Conservation (phyloP, 73 alveolate genomes). For the Tetrahymena malaccensis region DNA sequence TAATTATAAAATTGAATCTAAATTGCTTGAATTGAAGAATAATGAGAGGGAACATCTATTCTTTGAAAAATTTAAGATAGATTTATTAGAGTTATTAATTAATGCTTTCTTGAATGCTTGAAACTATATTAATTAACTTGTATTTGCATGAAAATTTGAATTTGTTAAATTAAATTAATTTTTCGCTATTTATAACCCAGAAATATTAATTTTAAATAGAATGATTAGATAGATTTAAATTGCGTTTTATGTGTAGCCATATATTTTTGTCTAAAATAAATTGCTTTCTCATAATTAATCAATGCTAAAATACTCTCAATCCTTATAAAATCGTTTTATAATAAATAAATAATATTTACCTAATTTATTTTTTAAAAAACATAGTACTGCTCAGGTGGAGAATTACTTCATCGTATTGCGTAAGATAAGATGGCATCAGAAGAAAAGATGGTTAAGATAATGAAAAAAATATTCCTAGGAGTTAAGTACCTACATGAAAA, state of each 20-base stretch:
- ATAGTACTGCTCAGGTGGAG: not conserved
- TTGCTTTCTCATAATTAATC: no score
- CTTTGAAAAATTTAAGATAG: no score
- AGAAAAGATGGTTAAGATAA: not conserved
- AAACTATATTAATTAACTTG: no score
- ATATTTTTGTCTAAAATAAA: not conserved
- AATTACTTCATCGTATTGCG: not conserved
- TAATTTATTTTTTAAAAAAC: not conserved
- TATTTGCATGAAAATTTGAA: no score
- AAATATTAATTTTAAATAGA: not conserved
- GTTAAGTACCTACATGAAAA: slow-evolving; percentile 47
- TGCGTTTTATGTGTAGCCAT: not conserved
- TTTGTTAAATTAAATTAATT: no score
- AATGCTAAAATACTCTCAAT: not conserved
- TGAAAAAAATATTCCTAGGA: slow-evolving; percentile 16
- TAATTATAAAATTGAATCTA: no score
- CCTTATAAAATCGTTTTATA: not conserved
- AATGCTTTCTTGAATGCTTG: no score
- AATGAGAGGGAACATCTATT: no score
- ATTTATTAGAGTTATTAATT: no score
- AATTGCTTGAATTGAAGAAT: no score
- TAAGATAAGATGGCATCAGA: not conserved
- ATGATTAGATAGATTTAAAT: not conserved
- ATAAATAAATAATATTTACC: not conserved
- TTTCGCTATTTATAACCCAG: not conserved